Percentiles rank a stretch among this genome's conserved stretches.
These are phyloP conservation scores for Endocalyx cinctus DNA, from an alignment of 2,329 filamentous ascomycete species.

Conservation along the genomic window DNA sequence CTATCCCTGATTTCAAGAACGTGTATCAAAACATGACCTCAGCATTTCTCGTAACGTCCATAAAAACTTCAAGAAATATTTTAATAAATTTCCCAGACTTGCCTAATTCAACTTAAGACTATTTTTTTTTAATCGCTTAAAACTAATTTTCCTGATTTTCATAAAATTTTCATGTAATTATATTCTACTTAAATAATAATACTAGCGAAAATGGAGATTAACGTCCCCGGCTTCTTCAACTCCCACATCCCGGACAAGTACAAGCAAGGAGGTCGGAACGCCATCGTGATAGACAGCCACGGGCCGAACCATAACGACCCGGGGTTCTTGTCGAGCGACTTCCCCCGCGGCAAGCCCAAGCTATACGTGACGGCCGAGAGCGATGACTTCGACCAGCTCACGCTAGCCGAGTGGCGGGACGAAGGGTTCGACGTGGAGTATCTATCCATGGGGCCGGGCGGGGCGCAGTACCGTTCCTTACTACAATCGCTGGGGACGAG, in stretches of 20 bases:
- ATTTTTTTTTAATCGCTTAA: no score
- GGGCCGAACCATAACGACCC: constrained; percentile 34
- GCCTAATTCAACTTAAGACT: no score
- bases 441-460: constrained; percentile 32
- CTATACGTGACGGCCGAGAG: constrained; percentile 39
- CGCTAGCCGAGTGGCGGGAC: constrained; percentile 34
- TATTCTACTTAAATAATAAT: background rate
- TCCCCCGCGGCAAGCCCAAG: constrained; percentile 32
- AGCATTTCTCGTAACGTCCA: no score
- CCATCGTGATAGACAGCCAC: constrained; percentile 20
- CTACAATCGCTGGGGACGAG: constrained; percentile 25
- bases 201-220: constrained; percentile 20
- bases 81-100: no score
- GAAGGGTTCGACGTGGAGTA: constrained; percentile 42
- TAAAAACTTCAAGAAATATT: no score
- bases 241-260: constrained; percentile 20
- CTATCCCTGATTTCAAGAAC: no score
- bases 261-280: no score
- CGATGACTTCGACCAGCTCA: constrained; percentile 36
- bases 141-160: no score
- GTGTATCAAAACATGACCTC: no score
- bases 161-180: no score
- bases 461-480: constrained; percentile 29
- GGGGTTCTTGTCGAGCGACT: constrained; percentile 36
- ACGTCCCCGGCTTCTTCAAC: constrained; percentile 24